A percentile compares a stretch with the other conserved stretches of the same genome.
Conservation (phyloP, 225 moss, liverwort and hornwort species). For the Marchantia polymorpha region DNA sequence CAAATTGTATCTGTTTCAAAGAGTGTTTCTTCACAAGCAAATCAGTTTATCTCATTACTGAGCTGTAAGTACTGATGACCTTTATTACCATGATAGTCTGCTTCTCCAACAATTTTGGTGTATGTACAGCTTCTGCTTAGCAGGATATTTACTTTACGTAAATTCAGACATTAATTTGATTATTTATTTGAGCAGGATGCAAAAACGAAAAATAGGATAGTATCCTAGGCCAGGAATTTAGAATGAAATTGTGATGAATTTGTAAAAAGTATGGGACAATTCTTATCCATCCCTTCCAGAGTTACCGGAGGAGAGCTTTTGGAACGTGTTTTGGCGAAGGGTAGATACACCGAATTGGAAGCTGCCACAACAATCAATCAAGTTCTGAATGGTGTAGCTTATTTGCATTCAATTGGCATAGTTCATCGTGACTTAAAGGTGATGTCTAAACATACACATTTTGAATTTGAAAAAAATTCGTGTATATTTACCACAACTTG, state of each 20-base stretch:
- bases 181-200: too few species aligned
- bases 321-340: constrained; percentile 57
- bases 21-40: constrained; percentile 83
- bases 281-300: constrained; percentile 25
- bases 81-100: too few species aligned
- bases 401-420: constrained; percentile 68
- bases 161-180: too few species aligned
- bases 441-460: background rate
- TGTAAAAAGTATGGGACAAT: too few species aligned
- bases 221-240: too few species aligned
- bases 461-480: too few species aligned
- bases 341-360: constrained; percentile 54
- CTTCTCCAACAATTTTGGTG: too few species aligned
- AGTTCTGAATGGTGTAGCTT: constrained; percentile 72
- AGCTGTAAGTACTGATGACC: constrained; percentile 52
- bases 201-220: too few species aligned
- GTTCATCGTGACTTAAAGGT: constrained; percentile 87
- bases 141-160: too few species aligned
- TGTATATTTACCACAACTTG: too few species aligned
- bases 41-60: constrained; percentile 81
- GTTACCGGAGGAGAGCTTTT: constrained; percentile 82
- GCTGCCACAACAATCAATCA: constrained; percentile 66
- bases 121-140: too few species aligned
- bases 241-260: too few species aligned
- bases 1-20: constrained; percentile 71